A percentile compares a stretch with the other conserved stretches of the same genome.
phyloP scores from a whole-genome alignment of 116 monocot genomes.

The Iris pallida region DNA sequence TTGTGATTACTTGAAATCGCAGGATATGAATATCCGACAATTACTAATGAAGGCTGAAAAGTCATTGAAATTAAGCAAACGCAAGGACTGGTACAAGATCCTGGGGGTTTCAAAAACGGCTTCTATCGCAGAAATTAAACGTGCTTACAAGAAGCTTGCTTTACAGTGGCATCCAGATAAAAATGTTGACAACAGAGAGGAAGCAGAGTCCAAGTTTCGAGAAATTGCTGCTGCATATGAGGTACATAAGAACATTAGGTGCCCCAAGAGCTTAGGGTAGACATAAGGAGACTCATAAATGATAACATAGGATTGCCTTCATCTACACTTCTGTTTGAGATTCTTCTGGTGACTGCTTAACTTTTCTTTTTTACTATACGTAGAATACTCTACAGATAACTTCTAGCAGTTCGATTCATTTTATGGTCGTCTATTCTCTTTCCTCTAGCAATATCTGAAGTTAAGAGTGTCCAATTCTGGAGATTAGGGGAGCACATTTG shows the following conservation, averaged over 20 bases:
- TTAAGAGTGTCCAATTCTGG: too few species aligned
- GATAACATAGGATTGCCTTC: background rate
- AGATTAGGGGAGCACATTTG: too few species aligned
- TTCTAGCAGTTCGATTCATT: background rate
- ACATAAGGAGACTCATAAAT: too few species aligned
- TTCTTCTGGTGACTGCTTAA: background rate
- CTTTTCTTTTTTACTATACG: background rate
- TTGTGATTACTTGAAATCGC: slow-evolving; percentile 7
- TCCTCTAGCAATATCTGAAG: too few species aligned
- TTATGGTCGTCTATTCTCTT: background rate
- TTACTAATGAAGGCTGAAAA: slow-evolving; percentile 89
- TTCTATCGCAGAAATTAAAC: slow-evolving; percentile 85
- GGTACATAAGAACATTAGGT: slow-evolving; percentile 29
- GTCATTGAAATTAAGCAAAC: slow-evolving; percentile 78
- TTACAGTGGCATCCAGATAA: slow-evolving; percentile 99
- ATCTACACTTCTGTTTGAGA: background rate
- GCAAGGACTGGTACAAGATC: slow-evolving; percentile 98
- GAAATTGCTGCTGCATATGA: slow-evolving; percentile 99
- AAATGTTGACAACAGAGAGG: slow-evolving; percentile 88
- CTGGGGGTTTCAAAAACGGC: slow-evolving; percentile 79
- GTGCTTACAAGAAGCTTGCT: slow-evolving; percentile 96
- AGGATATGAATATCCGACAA: slow-evolving; percentile 88
- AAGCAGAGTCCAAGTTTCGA: slow-evolving; percentile 75
- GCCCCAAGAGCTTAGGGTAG: too few species aligned
- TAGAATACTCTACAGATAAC: background rate